Evolutionary conservation across 495 filamentous ascomycete species (phyloP), one percentile per base, ranked within the genome.

Genomic region (Penicillium herquei): DNA sequence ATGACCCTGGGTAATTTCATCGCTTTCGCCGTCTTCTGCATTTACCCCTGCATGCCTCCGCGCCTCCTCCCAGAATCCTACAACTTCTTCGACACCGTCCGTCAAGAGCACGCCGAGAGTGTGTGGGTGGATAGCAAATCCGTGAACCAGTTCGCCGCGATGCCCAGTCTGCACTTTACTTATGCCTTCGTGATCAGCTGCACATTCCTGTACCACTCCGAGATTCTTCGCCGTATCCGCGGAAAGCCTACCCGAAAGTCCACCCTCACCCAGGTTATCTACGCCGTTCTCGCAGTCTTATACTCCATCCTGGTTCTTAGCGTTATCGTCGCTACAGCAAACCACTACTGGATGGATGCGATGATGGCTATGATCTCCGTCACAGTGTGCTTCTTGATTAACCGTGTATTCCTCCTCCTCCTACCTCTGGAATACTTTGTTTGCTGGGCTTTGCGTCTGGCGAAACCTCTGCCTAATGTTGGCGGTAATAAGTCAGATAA

Each of bases 1-100:
- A 77, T 87, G 69, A 87, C 84, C 8, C 74, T 87, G 26, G 82
- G 81, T 7, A 87, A 87, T 58, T 75, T 84, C 58, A 54, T 80
- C 52, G 82, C 84, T 39, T 86, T 87, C 62, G 57, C 72, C 12
- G 81, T 81, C 33, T 87, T 87, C 67, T 80, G 81, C 47, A 61
- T 84, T 35, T 87, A 81, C 60, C 84, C 84, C 10, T 84, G 81
- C 62, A 86, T 86, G 83, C 84, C 84, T 7, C 84, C 84, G 2
- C 75, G 84, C 10, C 72, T 87, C 2, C 74, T 87, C 6, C 83
- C 84, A 9, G 69, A 72, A 26, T 77, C 83, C 61, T 86, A 78
- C 51, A 78, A 80, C 21, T 87, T 87, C 67, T 68, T 83, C 31
- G 84, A 87, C 56, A 84, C 82, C 10, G 84, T 87, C 6, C 81